These are phyloP conservation scores for Hippophae tibetana DNA, from an alignment of 306 rosid genomes.

Conservation along the genomic window DNA sequence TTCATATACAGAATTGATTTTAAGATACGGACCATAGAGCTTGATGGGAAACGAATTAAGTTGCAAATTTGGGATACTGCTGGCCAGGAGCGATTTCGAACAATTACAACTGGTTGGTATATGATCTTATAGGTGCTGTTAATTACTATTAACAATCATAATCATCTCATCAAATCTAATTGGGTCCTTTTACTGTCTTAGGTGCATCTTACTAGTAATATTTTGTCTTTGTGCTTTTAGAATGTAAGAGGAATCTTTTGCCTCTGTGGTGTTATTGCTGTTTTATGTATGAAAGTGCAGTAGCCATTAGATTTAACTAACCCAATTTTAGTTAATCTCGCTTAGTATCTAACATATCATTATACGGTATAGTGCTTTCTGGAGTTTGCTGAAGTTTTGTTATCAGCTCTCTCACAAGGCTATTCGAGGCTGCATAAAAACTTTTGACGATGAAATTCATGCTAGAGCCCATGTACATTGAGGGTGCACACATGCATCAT, in stretches of 20 bases:
- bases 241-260: background rate
- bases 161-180: background rate
- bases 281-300: background rate
- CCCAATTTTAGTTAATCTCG: background rate
- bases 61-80: conserved; percentile 99
- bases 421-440: too few species aligned
- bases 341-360: too few species aligned
- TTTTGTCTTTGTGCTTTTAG: background rate
- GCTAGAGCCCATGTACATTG: too few species aligned
- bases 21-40: conserved; percentile 94
- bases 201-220: background rate
- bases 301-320: background rate
- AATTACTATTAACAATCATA: conserved; percentile 2
- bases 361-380: too few species aligned
- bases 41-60: conserved; percentile 84
- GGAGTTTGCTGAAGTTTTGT: too few species aligned
- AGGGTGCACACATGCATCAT: too few species aligned
- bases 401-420: too few species aligned
- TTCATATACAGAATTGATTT: conserved; percentile 69
- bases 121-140: conserved; percentile 4
- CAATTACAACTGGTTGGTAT: conserved; percentile 87
- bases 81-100: conserved; percentile 92
- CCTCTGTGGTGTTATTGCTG: background rate
- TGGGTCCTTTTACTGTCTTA: background rate
- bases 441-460: too few species aligned